Conservation (phyloP, 2,329 filamentous ascomycete species). For the Sordariomycetes sp. region DNA sequence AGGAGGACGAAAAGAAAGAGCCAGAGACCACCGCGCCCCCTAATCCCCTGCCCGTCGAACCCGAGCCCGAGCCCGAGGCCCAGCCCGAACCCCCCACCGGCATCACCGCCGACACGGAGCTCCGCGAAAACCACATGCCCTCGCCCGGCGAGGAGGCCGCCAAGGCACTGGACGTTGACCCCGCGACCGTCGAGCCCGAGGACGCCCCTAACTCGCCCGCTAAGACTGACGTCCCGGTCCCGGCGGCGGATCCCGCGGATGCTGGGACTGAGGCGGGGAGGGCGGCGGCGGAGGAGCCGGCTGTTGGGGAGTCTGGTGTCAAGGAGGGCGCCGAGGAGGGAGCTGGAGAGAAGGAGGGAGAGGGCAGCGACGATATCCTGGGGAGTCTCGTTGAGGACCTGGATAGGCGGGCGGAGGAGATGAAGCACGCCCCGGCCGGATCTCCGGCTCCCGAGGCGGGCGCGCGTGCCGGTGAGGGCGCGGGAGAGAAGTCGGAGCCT, state of each 20-base stretch:
- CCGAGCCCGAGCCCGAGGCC: not conserved
- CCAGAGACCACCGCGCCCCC: not conserved
- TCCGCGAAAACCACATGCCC: not conserved
- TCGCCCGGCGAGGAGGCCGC: constrained; percentile 7
- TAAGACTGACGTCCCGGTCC: not conserved
- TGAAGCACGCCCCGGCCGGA: not conserved
- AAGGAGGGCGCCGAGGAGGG: not conserved
- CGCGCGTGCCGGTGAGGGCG: too few relatives aligned
- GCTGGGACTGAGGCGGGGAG: not conserved
- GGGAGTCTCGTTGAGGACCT: constrained; percentile 30
- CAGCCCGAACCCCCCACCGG: not conserved
- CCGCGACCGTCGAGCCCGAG: not conserved
- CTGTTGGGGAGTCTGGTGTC: not conserved
- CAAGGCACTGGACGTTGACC: constrained; percentile 8
- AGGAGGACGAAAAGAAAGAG: not conserved
- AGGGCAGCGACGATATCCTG: constrained; percentile 25
- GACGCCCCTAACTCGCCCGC: not conserved
- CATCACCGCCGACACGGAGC: not conserved
- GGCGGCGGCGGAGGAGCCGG: constrained; percentile 1
- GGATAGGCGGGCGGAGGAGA: constrained; percentile 18
- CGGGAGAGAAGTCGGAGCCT: constrained; percentile 1
- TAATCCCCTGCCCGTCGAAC: not conserved
- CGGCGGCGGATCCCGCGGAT: not conserved
- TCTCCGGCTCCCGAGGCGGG: constrained; percentile 6
- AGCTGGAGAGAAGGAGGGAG: constrained; percentile 5